These are phyloP conservation scores for Ettlia oleoabundans DNA, from an alignment of 139 green algal genomes.

Conservation along the genomic window DNA sequence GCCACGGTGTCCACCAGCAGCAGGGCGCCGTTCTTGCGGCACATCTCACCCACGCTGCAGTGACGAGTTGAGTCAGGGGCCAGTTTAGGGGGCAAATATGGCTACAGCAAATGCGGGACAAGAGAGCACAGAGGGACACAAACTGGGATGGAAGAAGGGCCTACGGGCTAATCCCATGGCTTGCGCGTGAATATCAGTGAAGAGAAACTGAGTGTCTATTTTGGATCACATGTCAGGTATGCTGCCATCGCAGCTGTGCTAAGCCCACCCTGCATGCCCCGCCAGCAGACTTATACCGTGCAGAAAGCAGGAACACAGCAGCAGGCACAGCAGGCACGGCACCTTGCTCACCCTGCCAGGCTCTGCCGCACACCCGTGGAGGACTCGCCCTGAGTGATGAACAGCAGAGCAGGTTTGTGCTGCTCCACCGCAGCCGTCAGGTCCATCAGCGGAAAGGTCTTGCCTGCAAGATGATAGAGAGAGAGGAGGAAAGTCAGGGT, in stretches of 20 bases:
- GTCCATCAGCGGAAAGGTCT: conserved; percentile 61
- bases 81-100: neutral
- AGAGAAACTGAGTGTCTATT: too few relatives aligned
- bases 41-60: conserved; percentile 69
- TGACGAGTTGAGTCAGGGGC: neutral
- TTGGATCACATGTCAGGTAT: too few relatives aligned
- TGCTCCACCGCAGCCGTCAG: conserved; percentile 67
- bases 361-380: conserved; percentile 84
- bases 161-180: too few relatives aligned
- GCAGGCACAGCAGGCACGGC: too few relatives aligned
- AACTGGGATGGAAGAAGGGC: too few relatives aligned
- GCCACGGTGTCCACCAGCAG: conserved; percentile 95
- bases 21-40: conserved; percentile 78
- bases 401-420: conserved; percentile 86
- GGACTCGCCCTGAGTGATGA: conserved; percentile 90
- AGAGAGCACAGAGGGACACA: too few relatives aligned
- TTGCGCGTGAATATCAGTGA: too few relatives aligned
- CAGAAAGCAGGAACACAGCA: too few relatives aligned
- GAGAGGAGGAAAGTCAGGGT: neutral
- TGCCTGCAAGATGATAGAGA: neutral
- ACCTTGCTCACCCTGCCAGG: conserved; percentile 57
- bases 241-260: too few relatives aligned
- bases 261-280: neutral
- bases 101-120: too few relatives aligned
- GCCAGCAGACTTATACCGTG: too few relatives aligned